Evolutionary conservation across 2,329 filamentous ascomycete genomes (phyloP).

Genomic region (Elsinoe perseae): DNA sequence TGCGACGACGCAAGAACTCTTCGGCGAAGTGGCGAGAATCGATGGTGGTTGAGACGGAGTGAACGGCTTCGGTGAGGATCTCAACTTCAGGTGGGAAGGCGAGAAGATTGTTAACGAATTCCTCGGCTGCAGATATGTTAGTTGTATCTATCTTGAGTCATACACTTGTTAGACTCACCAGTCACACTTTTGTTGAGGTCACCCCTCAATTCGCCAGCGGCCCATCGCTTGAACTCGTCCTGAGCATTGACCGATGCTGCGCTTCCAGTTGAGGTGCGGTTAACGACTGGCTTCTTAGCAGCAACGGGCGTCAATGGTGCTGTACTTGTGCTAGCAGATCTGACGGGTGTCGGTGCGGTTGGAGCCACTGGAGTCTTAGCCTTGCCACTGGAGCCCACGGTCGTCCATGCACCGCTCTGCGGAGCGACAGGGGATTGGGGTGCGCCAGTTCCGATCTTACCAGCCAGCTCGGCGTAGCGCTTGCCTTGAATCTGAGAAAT

Average conservation of each 20-base stretch:
- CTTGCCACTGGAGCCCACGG: constrained; percentile 89
- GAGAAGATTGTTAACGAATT: constrained; percentile 69
- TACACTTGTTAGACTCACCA: constrained; percentile 41
- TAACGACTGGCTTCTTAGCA: constrained; percentile 29
- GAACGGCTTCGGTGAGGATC: constrained; percentile 84
- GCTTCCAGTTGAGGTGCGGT: constrained; percentile 48
- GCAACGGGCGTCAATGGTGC: constrained; percentile 27
- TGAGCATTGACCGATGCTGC: constrained; percentile 55
- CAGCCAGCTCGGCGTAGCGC: constrained; percentile 88
- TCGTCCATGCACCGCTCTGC: constrained; percentile 72
- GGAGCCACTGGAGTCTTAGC: constrained; percentile 48
- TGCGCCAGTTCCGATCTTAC: constrained; percentile 55
- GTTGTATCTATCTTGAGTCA: neutral
- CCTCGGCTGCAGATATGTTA: constrained; percentile 53
- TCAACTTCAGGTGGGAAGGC: constrained; percentile 68
- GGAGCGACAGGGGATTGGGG: constrained; percentile 34
- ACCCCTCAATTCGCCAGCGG: constrained; percentile 66
- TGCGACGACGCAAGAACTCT: constrained; percentile 88
- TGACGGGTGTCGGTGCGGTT: constrained; percentile 50
- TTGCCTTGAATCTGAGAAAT: constrained; percentile 54
- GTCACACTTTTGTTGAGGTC: constrained; percentile 62
- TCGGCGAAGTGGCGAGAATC: constrained; percentile 89
- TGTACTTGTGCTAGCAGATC: constrained; percentile 39
- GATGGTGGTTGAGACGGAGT: constrained; percentile 78
- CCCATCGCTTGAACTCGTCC: constrained; percentile 94